These are phyloP conservation scores for Eremothecium coryli DNA, from an alignment of 1,139 yeast genomes.

Conservation along the genomic window DNA sequence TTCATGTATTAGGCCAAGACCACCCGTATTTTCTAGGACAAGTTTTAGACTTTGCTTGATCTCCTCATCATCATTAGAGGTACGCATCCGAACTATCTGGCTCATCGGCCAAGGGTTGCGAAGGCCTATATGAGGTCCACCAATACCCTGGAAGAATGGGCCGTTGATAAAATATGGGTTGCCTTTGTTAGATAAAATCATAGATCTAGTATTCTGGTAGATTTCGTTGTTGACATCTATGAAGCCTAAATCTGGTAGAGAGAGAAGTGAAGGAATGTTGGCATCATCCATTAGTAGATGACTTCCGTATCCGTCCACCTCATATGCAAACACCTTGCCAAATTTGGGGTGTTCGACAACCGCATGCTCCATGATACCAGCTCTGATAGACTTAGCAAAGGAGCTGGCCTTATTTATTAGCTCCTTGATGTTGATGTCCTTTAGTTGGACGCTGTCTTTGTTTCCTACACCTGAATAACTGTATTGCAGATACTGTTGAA, in stretches of 20 bases:
- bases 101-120: slow-evolving; percentile 90
- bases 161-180: slow-evolving; percentile 75
- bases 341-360: slow-evolving; percentile 54
- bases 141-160: slow-evolving; percentile 58
- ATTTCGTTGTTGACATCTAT: slow-evolving; percentile 42
- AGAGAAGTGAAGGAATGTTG: slow-evolving; percentile 70
- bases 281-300: slow-evolving; percentile 80
- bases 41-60: slow-evolving; percentile 42
- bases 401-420: slow-evolving; percentile 23
- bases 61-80: slow-evolving; percentile 63
- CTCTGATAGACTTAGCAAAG: slow-evolving; percentile 38
- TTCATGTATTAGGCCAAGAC: slow-evolving; percentile 79
- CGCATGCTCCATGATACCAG: slow-evolving; percentile 58
- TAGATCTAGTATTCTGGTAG: slow-evolving; percentile 69
- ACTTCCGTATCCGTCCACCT: slow-evolving; percentile 83
- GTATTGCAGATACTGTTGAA: slow-evolving; percentile 7
- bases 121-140: slow-evolving; percentile 86
- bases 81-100: slow-evolving; percentile 60
- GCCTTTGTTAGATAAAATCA: slow-evolving; percentile 60
- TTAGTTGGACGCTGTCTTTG: not conserved
- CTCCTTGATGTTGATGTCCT: not conserved
- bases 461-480: not conserved
- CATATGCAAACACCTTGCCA: slow-evolving; percentile 80
- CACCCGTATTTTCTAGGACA: slow-evolving; percentile 55
- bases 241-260: slow-evolving; percentile 77